These are phyloP conservation scores for Fusarium tricinctum DNA, from an alignment of 2,329 filamentous ascomycete species.

Conservation along the genomic window DNA sequence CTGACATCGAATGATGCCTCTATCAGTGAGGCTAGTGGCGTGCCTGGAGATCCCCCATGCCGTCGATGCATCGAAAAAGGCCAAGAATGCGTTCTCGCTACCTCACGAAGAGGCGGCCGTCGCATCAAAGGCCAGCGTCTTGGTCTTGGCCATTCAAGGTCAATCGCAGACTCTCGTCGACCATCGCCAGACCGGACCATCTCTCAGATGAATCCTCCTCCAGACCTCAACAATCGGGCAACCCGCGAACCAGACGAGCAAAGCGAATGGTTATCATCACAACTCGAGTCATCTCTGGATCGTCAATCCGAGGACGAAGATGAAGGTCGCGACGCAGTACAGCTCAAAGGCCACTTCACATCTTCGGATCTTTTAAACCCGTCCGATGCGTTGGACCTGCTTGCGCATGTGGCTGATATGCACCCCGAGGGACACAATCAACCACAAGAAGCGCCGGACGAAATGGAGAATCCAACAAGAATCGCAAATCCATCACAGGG, in stretches of 20 bases:
- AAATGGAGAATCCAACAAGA: not conserved
- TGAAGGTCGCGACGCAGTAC: not conserved
- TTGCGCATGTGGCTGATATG: slow-evolving; percentile 59
- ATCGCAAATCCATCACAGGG: slow-evolving; percentile 4
- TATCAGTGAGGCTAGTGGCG: slow-evolving; percentile 52
- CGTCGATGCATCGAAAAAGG: slow-evolving; percentile 56
- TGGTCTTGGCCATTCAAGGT: slow-evolving; percentile 6
- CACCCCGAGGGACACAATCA: slow-evolving; percentile 47
- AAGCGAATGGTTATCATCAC: slow-evolving; percentile 35
- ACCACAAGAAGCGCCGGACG: not conserved
- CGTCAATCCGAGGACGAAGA: slow-evolving; percentile 26
- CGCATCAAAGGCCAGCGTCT: slow-evolving; percentile 50
- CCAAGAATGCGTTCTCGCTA: slow-evolving; percentile 58
- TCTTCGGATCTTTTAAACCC: slow-evolving; percentile 59
- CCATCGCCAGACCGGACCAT: not conserved
- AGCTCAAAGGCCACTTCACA: slow-evolving; percentile 58
- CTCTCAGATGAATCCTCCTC: slow-evolving; percentile 7
- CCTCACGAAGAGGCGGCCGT: slow-evolving; percentile 57
- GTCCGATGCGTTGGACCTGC: slow-evolving; percentile 58
- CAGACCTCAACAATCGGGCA: not conserved
- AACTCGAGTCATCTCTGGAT: slow-evolving; percentile 35
- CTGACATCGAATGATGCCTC: not conserved
- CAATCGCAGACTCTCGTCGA: not conserved
- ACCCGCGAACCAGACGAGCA: slow-evolving; percentile 16
- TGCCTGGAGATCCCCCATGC: slow-evolving; percentile 56